Base-by-base conservation (phyloP, 108 stramenopile species). In the Seminavis robusta region DNA sequence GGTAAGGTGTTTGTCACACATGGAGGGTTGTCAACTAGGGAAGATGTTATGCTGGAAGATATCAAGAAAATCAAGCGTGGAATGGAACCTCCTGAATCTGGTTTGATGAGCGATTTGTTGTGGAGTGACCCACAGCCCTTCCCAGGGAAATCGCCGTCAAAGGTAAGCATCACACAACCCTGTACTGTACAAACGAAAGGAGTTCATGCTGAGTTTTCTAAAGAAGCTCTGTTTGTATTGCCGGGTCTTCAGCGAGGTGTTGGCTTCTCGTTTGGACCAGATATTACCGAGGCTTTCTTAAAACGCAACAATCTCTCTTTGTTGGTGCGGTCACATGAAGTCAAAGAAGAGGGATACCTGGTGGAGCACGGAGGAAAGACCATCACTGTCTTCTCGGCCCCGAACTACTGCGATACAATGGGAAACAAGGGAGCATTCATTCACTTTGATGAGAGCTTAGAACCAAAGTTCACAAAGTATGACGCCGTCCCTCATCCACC, bases 331-430 rank as follows among this genome's bases (percentile, higher is more conserved):
- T 85, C 82, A 43, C 98, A 98, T 72, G 98, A 97, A 68, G 98
- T 98, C 24, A 92, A 94, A 67, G 98, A 98, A 57, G 95, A 98
- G 59, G 98, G 98, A 33, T 99, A 97, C 62, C 71, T 94, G 32
- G 90, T 97, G n/a, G 98, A 98, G 77, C 98, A 99, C 74, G 94
- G 86, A n/a, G 97, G 95, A n/a, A 88, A 92, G 67, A 94, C 94
- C 33, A 92, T 99, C 39, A 99, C 98, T 19, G 94, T 99, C 29
- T 99, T 99, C 72, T 84, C 80, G 8, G 98, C 98, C 28, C 98
- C 98, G 6, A 99, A 99, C 73, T 99, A 99, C 77, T 99, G 98
- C 72, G 98, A 99, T 60, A 83, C 92, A 42, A 99, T 99, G 98
- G 98, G 97, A 24, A 99, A 99, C 74, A 98, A 98, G 68, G 98